These are phyloP conservation scores for Tubosaeta sp. DNA, from an alignment of 768 basidiomycete species.

Conservation along the genomic window DNA sequence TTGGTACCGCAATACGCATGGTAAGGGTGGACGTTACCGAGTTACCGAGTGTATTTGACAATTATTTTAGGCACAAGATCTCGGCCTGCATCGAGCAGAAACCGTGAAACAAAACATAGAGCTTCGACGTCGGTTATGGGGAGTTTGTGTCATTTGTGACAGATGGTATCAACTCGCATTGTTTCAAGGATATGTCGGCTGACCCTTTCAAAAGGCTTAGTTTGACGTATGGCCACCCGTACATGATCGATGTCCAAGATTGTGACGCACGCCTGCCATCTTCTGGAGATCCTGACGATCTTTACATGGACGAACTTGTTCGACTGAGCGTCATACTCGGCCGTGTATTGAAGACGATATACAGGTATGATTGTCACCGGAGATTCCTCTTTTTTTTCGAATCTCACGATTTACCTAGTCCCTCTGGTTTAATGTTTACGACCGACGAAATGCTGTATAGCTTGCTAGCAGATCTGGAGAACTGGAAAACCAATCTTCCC, in stretches of 20 bases:
- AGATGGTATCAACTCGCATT: slow-evolving; percentile 59
- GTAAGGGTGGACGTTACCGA: slow-evolving; percentile 39
- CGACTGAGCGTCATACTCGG: slow-evolving; percentile 90
- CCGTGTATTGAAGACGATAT: slow-evolving; percentile 87
- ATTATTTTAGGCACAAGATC: slow-evolving; percentile 77
- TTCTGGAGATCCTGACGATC: slow-evolving; percentile 71
- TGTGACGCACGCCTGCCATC: slow-evolving; percentile 94
- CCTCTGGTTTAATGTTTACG: slow-evolving; percentile 81
- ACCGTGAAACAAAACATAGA: slow-evolving; percentile 81
- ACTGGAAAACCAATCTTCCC: slow-evolving; percentile 78
- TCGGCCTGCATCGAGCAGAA: slow-evolving; percentile 92
- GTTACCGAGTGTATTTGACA: slow-evolving; percentile 13
- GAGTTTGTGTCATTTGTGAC: slow-evolving; percentile 90
- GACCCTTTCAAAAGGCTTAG: slow-evolving; percentile 57
- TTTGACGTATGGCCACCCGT: slow-evolving; percentile 87
- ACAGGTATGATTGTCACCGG: slow-evolving; percentile 51
- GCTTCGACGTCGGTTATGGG: slow-evolving; percentile 88
- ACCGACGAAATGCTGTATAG: slow-evolving; percentile 74
- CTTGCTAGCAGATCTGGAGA: slow-evolving; percentile 61
- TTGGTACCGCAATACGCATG: slow-evolving; percentile 92
- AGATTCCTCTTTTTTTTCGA: slow-evolving; percentile 3
- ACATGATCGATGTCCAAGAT: slow-evolving; percentile 95
- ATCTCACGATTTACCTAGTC: slow-evolving; percentile 40
- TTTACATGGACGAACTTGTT: slow-evolving; percentile 89
- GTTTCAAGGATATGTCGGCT: neutral